A percentile compares a stretch with the other conserved stretches of the same genome.
phyloP scores from a whole-genome alignment of 2,329 filamentous ascomycete genomes.

The Nakataea oryzae region DNA sequence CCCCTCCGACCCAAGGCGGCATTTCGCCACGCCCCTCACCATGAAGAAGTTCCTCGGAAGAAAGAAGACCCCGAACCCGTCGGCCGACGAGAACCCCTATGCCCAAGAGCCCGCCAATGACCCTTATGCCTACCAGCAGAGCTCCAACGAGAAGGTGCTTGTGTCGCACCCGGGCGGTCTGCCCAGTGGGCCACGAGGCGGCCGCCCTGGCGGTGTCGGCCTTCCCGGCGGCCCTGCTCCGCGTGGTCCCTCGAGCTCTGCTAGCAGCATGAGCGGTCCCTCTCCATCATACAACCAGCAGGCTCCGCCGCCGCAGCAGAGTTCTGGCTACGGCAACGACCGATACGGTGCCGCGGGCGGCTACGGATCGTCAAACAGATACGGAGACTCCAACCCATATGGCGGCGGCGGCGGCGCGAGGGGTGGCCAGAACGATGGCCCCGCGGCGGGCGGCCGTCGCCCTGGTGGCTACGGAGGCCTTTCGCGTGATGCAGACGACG shows the following conservation, averaged over 20 bases:
- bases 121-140: conserved; percentile 40
- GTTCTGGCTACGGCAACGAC: conserved; percentile 40
- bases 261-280: conserved; percentile 8
- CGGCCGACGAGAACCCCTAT: conserved; percentile 41
- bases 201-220: conserved; percentile 13
- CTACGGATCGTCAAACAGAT: conserved; percentile 39
- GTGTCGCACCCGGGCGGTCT: conserved; percentile 16
- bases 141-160: conserved; percentile 32
- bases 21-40: conserved; percentile 8
- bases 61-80: conserved; percentile 31
- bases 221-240: conserved; percentile 25
- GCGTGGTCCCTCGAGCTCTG: conserved; percentile 7
- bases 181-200: conserved; percentile 13
- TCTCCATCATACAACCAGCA: conserved; percentile 21
- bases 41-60: conserved; percentile 53
- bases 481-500: conserved; percentile 32
- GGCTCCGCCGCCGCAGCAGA: conserved; percentile 14
- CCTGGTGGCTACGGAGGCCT: conserved; percentile 53
- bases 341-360: conserved; percentile 39
- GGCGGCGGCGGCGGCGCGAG: conserved; percentile 13
- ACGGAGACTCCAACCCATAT: conserved; percentile 24
- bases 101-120: conserved; percentile 39
- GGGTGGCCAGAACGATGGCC: conserved; percentile 12
- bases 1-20: background rate
- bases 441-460: conserved; percentile 16